phyloP scores from a whole-genome alignment of 306 rosid genomes.

The Vicia faba region DNA sequence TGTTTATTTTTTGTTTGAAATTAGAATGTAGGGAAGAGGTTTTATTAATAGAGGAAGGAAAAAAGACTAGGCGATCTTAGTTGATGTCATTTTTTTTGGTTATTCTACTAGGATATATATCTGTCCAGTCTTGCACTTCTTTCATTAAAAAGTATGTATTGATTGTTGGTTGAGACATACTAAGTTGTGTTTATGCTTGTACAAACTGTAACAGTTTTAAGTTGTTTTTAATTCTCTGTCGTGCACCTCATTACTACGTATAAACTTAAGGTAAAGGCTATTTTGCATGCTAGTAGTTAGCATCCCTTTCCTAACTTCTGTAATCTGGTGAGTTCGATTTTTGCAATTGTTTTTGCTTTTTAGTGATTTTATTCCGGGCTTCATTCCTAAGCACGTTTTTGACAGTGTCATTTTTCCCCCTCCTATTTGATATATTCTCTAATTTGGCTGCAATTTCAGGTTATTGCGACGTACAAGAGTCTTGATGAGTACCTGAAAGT shows the following conservation, averaged over 20 bases:
- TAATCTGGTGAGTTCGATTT: constrained; percentile 12
- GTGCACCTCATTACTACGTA: constrained; percentile 1
- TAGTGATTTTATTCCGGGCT: constrained; percentile 8
- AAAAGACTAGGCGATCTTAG: not conserved
- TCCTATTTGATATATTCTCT: constrained; percentile 30
- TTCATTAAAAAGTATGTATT: too few relatives aligned
- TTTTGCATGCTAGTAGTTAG: not conserved
- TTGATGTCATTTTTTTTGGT: constrained; percentile 4
- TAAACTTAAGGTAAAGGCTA: constrained; percentile 14
- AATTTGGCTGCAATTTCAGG: constrained; percentile 53
- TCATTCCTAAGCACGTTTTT: constrained; percentile 27
- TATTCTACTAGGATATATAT: constrained; percentile 4
- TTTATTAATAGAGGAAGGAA: constrained; percentile 15
- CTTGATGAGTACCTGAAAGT: constrained; percentile 84
- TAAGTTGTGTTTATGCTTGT: not conserved
- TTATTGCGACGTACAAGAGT: constrained; percentile 58
- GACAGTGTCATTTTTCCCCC: constrained; percentile 10
- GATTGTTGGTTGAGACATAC: not conserved
- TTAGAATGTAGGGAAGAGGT: constrained; percentile 8
- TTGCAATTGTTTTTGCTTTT: not conserved
- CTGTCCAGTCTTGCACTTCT: constrained; percentile 3
- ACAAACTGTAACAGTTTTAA: not conserved
- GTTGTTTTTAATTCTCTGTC: constrained; percentile 10
- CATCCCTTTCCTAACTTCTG: constrained; percentile 22
- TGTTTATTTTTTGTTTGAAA: not conserved